Percentiles rank a stretch among this genome's conserved stretches.
Evolutionary conservation across 257 asterid genomes (phyloP).

Genomic region (Craterostigma plantagineum): DNA sequence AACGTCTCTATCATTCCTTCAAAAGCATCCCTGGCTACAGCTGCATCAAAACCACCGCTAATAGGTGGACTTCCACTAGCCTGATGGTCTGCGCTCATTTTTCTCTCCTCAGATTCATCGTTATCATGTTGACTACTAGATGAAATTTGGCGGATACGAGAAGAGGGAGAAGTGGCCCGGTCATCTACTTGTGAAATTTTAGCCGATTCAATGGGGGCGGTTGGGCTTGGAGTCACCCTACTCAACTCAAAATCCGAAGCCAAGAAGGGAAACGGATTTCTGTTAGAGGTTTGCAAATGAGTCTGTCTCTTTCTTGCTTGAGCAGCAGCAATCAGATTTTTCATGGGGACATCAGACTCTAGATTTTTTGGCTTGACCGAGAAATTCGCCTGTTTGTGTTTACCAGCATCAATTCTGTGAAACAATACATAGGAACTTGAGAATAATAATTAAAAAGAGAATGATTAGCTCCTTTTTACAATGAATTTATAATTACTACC

Average conservation of each 20-base stretch:
- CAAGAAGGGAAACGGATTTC: conserved; percentile 19
- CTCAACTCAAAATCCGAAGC: conserved; percentile 27
- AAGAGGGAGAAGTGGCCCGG: too few relatives aligned
- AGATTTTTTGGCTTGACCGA: conserved; percentile 24
- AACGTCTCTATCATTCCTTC: conserved; percentile 99
- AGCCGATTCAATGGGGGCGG: conserved; percentile 32
- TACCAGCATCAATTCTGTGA: conserved; percentile 40
- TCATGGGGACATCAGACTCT: conserved; percentile 57
- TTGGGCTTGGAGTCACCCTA: conserved; percentile 32
- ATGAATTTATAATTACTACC: conserved; percentile 23
- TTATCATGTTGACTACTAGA: conserved; percentile 36
- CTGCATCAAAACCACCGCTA: conserved; percentile 91
- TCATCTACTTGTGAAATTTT: conserved; percentile 22
- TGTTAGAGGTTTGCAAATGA: too few relatives aligned
- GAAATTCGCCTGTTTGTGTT: conserved; percentile 24
- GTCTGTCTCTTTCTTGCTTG: conserved; percentile 76
- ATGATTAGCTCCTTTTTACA: conserved; percentile 1
- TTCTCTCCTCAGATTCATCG: conserved; percentile 51
- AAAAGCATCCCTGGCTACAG: conserved; percentile 98
- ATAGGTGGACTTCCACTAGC: conserved; percentile 49
- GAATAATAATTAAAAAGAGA: conserved; percentile 11
- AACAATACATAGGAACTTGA: conserved; percentile 12
- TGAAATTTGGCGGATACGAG: conserved; percentile 40
- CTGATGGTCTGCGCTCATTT: conserved; percentile 45
- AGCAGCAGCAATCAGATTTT: conserved; percentile 85